Conservation (phyloP, 768 basidiomycete genomes). For the Imleria badia region DNA sequence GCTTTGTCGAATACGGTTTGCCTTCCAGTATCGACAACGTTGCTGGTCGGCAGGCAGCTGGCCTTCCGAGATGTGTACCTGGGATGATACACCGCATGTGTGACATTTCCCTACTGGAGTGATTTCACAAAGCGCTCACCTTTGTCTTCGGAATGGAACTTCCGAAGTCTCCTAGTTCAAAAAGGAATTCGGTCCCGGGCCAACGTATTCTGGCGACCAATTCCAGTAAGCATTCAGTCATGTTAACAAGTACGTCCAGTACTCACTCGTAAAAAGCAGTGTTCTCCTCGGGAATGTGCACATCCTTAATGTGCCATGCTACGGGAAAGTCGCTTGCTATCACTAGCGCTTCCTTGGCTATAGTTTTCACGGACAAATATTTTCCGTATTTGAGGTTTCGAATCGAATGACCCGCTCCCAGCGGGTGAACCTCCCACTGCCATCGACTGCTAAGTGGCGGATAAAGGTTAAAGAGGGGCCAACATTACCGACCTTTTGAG, state of each 20-base stretch:
- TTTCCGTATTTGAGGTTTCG: constrained; percentile 33
- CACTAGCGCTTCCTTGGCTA: constrained; percentile 25
- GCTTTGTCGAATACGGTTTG: constrained; percentile 27
- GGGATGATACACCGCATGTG: not conserved
- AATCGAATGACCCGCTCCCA: constrained; percentile 31
- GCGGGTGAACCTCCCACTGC: constrained; percentile 31
- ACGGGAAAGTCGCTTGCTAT: constrained; percentile 28
- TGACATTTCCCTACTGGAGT: not conserved
- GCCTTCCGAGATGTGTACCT: constrained; percentile 28
- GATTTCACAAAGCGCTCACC: constrained; percentile 8
- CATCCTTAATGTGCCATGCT: constrained; percentile 28
- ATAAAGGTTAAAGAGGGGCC: not conserved
- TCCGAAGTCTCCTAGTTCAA: constrained; percentile 27
- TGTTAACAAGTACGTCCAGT: not conserved
- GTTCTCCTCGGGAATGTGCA: constrained; percentile 27
- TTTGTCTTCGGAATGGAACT: constrained; percentile 30
- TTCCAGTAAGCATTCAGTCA: not conserved
- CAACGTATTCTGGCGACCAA: constrained; percentile 24
- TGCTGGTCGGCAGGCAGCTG: constrained; percentile 22
- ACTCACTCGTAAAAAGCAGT: constrained; percentile 29
- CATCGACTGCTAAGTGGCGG: not conserved
- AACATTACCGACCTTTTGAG: constrained; percentile 24
- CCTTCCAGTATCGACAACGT: constrained; percentile 32
- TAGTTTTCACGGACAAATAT: constrained; percentile 27
- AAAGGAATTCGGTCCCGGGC: constrained; percentile 29